Percentiles rank a stretch among this genome's conserved stretches.
Conservation (phyloP, 1,284 basidiomycete species). For the Rhodotorula sp. region DNA sequence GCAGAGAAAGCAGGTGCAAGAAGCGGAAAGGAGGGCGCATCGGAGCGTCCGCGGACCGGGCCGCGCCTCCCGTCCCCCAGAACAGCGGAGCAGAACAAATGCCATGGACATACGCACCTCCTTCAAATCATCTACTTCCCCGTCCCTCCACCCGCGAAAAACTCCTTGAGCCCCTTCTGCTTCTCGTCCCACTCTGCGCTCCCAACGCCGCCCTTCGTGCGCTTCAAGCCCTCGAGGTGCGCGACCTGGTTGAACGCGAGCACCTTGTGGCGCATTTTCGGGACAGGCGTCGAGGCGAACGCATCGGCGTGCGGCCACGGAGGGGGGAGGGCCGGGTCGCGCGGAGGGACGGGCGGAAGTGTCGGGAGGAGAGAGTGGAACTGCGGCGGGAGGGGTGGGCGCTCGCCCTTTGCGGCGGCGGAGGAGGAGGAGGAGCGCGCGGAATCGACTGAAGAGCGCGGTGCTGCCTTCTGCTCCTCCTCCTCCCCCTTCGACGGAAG, state of each 20-base stretch:
- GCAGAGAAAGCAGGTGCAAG: neutral
- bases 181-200: slow-evolving; percentile 69
- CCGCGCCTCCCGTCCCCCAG: neutral
- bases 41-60: neutral
- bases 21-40: neutral
- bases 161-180: slow-evolving; percentile 72
- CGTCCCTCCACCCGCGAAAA: slow-evolving; percentile 63
- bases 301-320: slow-evolving; percentile 5
- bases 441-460: neutral
- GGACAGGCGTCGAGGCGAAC: slow-evolving; percentile 10
- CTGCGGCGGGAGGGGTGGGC: slow-evolving; percentile 18
- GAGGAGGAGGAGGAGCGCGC: neutral
- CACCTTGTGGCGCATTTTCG: slow-evolving; percentile 48
- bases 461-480: no score
- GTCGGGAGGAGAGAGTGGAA: slow-evolving; percentile 44
- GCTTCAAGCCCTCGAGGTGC: slow-evolving; percentile 56
- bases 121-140: neutral
- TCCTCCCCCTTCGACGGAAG: no score
- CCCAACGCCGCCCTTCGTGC: slow-evolving; percentile 76
- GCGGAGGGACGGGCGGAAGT: slow-evolving; percentile 44
- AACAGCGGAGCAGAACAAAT: neutral
- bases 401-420: neutral
- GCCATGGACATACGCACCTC: neutral
- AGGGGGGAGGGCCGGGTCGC: slow-evolving; percentile 26
- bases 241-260: slow-evolving; percentile 50